Conservation (phyloP, 163 green algal genomes). For the Chlorella variabilis region DNA sequence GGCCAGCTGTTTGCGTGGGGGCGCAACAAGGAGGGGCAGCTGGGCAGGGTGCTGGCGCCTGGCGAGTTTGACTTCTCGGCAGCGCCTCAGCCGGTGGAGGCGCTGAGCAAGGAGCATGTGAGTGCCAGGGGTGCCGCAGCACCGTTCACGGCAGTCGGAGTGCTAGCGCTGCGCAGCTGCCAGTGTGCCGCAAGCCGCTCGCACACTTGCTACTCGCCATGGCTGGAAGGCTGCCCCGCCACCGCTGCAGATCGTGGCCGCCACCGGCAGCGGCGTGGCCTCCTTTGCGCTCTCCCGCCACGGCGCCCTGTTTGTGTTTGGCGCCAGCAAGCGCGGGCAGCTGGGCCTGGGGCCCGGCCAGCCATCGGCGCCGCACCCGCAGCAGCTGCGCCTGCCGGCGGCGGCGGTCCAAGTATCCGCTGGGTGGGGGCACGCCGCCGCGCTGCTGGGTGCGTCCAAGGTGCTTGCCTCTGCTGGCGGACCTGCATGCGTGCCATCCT, state of each 20-base stretch:
- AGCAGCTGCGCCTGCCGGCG: conserved; percentile 29
- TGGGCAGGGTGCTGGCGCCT: conserved; percentile 20
- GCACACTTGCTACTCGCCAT: not conserved
- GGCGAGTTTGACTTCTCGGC: conserved; percentile 28
- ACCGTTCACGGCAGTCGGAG: not conserved
- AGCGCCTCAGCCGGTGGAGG: not conserved
- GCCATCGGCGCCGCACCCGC: not conserved
- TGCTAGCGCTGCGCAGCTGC: no score
- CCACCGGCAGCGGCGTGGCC: conserved; percentile 45
- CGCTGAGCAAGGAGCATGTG: conserved; percentile 2
- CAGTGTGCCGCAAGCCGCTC: not conserved
- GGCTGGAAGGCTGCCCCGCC: not conserved
- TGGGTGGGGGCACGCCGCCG: conserved; percentile 54
- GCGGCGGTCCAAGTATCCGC: conserved; percentile 25
- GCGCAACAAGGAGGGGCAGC: conserved; percentile 43
- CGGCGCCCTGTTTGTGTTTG: conserved; percentile 41
- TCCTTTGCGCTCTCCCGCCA: conserved; percentile 42
- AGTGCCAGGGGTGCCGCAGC: not conserved
- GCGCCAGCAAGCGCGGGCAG: conserved; percentile 48
- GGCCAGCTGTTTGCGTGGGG: conserved; percentile 32
- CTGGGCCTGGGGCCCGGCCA: conserved; percentile 42
- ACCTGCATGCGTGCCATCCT: no score
- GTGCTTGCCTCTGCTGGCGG: not conserved
- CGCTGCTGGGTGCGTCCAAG: not conserved
- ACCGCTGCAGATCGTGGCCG: not conserved